These are phyloP conservation scores for Pluteus cervinus DNA, from an alignment of 768 basidiomycete genomes.

Conservation along the genomic window DNA sequence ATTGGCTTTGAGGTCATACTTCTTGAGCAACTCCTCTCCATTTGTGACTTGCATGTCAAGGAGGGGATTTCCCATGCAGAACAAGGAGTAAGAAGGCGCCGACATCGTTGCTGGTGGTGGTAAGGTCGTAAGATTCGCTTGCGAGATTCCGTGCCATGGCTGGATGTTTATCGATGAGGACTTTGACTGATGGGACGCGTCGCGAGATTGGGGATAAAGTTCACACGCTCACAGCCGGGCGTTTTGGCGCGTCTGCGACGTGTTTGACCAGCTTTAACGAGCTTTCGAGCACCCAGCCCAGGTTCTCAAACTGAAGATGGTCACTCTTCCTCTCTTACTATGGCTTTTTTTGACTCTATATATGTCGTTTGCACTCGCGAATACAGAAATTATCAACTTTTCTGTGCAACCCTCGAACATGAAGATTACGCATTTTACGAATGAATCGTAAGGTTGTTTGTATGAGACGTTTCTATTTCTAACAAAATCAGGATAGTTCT, in stretches of 20 bases:
- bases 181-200: no score
- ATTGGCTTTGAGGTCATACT: conserved; percentile 89
- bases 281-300: no score
- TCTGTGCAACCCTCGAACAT: conserved; percentile 20
- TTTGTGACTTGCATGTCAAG: conserved; percentile 92
- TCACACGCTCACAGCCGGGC: no score
- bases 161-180: no score
- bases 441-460: conserved; percentile 20
- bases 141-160: no score
- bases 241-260: no score
- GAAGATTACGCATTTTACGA: conserved; percentile 13
- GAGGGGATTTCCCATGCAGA: conserved; percentile 94
- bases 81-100: conserved; percentile 52
- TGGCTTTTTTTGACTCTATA: conserved; percentile 7
- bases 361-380: conserved; percentile 28
- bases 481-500: not conserved
- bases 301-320: no score
- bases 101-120: conserved; percentile 28
- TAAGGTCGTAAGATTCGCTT: conserved; percentile 1
- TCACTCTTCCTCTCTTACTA: no score
- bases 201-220: no score
- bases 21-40: conserved; percentile 78
- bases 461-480: not conserved
- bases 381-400: conserved; percentile 67
- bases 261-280: no score